Evolutionary conservation across 805 yeast genomes (phyloP), one percentile per base, ranked within the genome.

Genomic region (Yarrowia porcina): DNA sequence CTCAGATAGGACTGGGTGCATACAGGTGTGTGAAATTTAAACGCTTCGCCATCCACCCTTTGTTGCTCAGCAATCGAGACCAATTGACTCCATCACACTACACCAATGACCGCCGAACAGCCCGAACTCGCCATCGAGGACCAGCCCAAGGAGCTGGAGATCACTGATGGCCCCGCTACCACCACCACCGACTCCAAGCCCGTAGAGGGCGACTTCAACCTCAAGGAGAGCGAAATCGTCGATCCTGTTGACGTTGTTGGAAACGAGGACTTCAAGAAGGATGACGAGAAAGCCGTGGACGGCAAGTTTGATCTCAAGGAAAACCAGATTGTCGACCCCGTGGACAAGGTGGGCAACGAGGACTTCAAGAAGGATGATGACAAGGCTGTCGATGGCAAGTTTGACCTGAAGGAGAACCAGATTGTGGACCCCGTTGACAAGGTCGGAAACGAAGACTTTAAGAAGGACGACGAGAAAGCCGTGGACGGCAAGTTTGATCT

Each of bases 131-230:
- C 39, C 56, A 49, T 49, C 10, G 21, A 8, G 30, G 39, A 49
- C 56, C 39, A 49, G 56, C 56, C 56, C 56, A 49, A 49, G 56
- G 56, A 41, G 45, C 45, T 41, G 45, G 45, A 41, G 45, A 15
- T 41, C 20, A n/a, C 45, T 17, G 45, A 41, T 15, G 45, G 20
- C 18, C 45, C 45, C 13, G 45, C 44, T 12, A 17, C 42, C 17
- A 15, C 25, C 27, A 4, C 25, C 1, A 7, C 57, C 15, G 69
- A 71, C 27, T 61, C 54, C 54, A 39, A 42, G 15, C 64, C 64
- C 15, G 59, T 60, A 5, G 65, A 42, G 12, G 44, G 38, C n/a
- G 47, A 50, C 10, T 30, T 32, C 42, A 30, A 56, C 17, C 35
- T 42, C 21, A 49, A 15, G 20, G 35, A 15, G 30, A 18, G 15